Evolutionary conservation across 306 rosid genomes (phyloP).

Genomic region (Lablab purpureus): DNA sequence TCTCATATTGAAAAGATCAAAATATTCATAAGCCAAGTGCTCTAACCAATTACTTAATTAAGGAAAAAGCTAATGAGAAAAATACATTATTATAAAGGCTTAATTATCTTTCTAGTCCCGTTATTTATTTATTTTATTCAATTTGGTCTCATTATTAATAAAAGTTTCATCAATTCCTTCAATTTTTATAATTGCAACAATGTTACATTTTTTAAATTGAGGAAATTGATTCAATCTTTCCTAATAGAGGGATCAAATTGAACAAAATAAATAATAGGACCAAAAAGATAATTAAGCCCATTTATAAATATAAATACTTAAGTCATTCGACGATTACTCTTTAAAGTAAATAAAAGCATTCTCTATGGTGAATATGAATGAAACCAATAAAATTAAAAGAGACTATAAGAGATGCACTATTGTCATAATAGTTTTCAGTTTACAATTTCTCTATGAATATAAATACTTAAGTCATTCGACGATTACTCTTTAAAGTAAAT

Average conservation of each 20-base stretch:
- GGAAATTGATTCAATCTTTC: too few relatives aligned
- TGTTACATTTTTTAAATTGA: too few relatives aligned
- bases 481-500: neutral
- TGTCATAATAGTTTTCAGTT: neutral
- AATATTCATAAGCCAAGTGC: conserved; percentile 7
- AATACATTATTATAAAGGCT: neutral
- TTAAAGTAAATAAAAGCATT: neutral
- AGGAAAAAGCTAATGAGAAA: too few relatives aligned
- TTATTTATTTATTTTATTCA: too few relatives aligned
- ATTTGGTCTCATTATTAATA: too few relatives aligned
- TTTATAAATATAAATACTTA: too few relatives aligned
- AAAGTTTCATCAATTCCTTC: too few relatives aligned
- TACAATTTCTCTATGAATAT: neutral
- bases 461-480: neutral
- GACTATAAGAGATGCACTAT: neutral
- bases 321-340: neutral
- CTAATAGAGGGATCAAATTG: too few relatives aligned
- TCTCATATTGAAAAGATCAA: neutral
- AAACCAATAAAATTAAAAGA: conserved; percentile 15
- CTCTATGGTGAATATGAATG: neutral
- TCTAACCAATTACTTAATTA: neutral
- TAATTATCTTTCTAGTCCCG: too few relatives aligned
- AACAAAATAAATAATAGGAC: too few relatives aligned
- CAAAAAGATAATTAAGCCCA: too few relatives aligned
- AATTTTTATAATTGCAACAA: too few relatives aligned